Conservation (phyloP, 2,329 filamentous ascomycete genomes). For the Aspergillus luchuensis region DNA sequence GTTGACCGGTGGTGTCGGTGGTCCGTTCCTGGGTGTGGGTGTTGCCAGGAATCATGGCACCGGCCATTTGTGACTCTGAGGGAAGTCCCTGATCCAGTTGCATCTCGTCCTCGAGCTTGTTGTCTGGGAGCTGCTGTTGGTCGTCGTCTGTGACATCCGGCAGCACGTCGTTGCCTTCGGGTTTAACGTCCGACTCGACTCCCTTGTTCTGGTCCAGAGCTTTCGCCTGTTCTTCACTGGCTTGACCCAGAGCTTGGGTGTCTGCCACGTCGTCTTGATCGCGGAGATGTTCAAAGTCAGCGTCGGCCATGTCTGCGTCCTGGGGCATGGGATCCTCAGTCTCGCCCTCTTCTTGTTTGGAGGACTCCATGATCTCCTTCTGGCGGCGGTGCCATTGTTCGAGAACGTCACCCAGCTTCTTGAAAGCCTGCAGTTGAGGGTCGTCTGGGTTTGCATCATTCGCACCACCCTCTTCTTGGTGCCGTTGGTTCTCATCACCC, state of each 20-base stretch:
- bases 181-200: slow-evolving; percentile 66
- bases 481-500: slow-evolving; percentile 41
- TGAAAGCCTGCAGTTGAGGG: slow-evolving; percentile 71
- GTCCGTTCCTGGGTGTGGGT: slow-evolving; percentile 37
- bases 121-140: slow-evolving; percentile 39
- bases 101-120: slow-evolving; percentile 53
- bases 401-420: slow-evolving; percentile 88
- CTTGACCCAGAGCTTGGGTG: slow-evolving; percentile 86
- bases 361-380: slow-evolving; percentile 71
- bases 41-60: slow-evolving; percentile 58
- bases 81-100: slow-evolving; percentile 40
- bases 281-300: slow-evolving; percentile 91
- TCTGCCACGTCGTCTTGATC: slow-evolving; percentile 82
- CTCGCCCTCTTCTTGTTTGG: slow-evolving; percentile 54
- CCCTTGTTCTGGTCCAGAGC: slow-evolving; percentile 88
- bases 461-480: slow-evolving; percentile 40
- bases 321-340: slow-evolving; percentile 54
- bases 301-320: slow-evolving; percentile 71
- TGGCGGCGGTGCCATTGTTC: slow-evolving; percentile 92
- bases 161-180: slow-evolving; percentile 58
- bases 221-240: slow-evolving; percentile 81
- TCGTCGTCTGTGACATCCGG: slow-evolving; percentile 54
- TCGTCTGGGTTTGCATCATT: slow-evolving; percentile 40
- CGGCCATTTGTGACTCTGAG: slow-evolving; percentile 44
- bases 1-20: slow-evolving; percentile 35